Base-by-base conservation (phyloP, 106 monocot species). In the Allium cepa region DNA sequence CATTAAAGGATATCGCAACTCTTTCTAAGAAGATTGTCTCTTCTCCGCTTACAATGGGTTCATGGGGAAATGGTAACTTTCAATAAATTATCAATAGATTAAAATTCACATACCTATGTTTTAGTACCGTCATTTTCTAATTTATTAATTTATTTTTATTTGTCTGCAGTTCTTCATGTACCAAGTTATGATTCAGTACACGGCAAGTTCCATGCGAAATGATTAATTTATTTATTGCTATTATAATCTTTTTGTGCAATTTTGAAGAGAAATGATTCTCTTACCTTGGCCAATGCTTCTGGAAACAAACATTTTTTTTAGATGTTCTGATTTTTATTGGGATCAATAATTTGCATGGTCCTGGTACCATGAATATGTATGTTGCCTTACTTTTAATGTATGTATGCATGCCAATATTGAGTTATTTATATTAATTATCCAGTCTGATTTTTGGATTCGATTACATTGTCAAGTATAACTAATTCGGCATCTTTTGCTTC, bases 11-110 rank as follows among this genome's bases (percentile, higher is more conserved):
- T 57, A 83, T 95, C 18, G 17, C 83, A n/a, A 47, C 81, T 7
- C 61, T 88, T 26, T 71, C 90, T 7, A 70, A 83, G 53, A 88
- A 85, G 74, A 81, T 94, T 3, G 78, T 91, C 46, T 91, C 90
- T 51, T 85, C 90, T 6, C 90, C 87, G 11, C 94, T 91, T 18
- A 94, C 94, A 47, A 83, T 94, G 90, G 87, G 90, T 49, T 91
- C 94, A 22, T 94, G 85, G 78, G 94, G 94, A 69, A 87, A 94
- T 57, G 85, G 94, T 94, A 85, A 46, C 59, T 65, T 46, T 8
- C 28, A 26, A 53, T 16, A 63, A 6, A 18, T 50, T 4, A 22
- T 5, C 36, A 36, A 36, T 22, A 22, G 22, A 22, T 36, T 36
- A 36, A 36, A 5, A 36, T 36, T 36, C 36, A 36, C 36, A 36